Evolutionary conservation across 2,329 filamentous ascomycete species (phyloP), one percentile per base, ranked within the genome.

Genomic region (Corniculantispora saksenae): DNA sequence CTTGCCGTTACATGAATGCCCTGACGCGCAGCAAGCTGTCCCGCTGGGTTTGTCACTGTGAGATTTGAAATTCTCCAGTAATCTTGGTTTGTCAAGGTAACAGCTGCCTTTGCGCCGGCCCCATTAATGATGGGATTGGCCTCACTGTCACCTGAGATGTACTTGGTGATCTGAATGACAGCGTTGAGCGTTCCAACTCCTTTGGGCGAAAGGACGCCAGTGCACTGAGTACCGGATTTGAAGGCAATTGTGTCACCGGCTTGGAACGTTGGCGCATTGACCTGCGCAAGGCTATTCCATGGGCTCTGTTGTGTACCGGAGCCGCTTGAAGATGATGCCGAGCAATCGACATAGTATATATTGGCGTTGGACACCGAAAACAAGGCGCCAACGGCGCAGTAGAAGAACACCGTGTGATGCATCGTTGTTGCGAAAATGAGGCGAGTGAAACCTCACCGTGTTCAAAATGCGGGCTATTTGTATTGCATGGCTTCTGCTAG

Each of bases 41-140:
- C 15, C 0, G 70, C 70, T 13, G 69, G 67, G 50, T 72, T 72
- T 32, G 67, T 66, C 27, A 70, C 57, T 15, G 62, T 64, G 50
- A 70, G 66, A 21, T 69, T 67, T 25, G 69, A 69, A 17, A 72
- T 69, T 27, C 64, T 43, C 70, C 70, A 72, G 61, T 70, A 62
- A 17, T 72, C 69, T 29, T 71, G 70, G 60, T 72, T 71, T 10
- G 63, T 69, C 47, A 72, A 53, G 9, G 65, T 61, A 9, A 72
- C 64, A 17, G 69, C 70, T 3, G 70, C 67, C 1, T 66, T 29
- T 0, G 67, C 66, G 1, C 70, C 69, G n/a, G 54, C 65, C 35
- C 68, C 70, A 50, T 72, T 69, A 61, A 72, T 70, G 51, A 70
- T 61, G 12, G 70, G 69, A 32, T 66, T 65, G 35, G 35, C 25